These are phyloP conservation scores for Pyrus pyrifolia DNA, from an alignment of 306 rosid species.

Conservation along the genomic window DNA sequence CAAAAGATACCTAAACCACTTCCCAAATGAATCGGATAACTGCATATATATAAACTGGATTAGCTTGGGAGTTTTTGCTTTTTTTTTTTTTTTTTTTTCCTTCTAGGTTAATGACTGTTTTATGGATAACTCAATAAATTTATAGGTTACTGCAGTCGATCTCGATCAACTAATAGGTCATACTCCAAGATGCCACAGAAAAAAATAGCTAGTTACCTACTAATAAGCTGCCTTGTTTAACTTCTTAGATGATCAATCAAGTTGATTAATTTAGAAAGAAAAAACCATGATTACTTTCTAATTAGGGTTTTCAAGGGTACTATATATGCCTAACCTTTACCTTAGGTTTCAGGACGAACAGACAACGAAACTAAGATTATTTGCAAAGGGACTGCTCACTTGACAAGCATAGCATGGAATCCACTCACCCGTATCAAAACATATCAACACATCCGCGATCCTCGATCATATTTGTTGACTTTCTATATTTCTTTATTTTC, in stretches of 20 bases:
- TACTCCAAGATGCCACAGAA: background rate
- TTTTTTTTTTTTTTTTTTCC: too few relatives aligned
- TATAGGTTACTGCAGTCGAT: background rate
- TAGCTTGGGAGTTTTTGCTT: background rate
- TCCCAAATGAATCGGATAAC: background rate
- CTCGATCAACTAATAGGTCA: background rate
- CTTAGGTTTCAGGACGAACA: constrained; percentile 29
- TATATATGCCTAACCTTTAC: background rate
- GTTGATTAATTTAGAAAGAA: background rate
- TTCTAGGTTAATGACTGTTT: background rate
- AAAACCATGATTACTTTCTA: background rate
- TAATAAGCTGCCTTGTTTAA: background rate
- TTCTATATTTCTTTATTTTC: background rate
- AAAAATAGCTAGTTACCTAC: background rate
- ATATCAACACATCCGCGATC: background rate
- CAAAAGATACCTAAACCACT: background rate
- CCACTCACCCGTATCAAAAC: constrained; percentile 21
- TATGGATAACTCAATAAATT: too few relatives aligned
- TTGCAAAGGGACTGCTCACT: constrained; percentile 23
- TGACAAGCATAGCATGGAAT: constrained; percentile 29
- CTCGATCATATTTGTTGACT: background rate
- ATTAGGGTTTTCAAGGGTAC: background rate
- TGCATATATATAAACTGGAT: background rate
- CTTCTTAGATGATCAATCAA: background rate
- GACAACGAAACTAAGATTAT: constrained; percentile 31